Conservation (phyloP, 345 rosid species). For the Anacardium occidentale region DNA sequence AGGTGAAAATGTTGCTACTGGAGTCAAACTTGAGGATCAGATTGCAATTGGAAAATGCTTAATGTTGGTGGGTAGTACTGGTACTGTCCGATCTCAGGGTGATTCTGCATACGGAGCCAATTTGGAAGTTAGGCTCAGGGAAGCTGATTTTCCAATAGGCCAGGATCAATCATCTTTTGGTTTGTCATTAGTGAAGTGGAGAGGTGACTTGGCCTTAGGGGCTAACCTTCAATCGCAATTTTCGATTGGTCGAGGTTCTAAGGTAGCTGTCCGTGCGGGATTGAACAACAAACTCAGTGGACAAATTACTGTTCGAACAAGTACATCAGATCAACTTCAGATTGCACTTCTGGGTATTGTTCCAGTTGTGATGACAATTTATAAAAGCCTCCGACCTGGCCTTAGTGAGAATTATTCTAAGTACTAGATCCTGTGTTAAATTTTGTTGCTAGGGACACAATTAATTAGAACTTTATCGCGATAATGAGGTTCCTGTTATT, state of each 20-base stretch:
- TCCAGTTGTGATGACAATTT: constrained; percentile 67
- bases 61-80: constrained; percentile 79
- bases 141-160: constrained; percentile 82
- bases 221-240: constrained; percentile 90
- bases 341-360: constrained; percentile 70
- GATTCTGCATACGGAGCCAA: constrained; percentile 92
- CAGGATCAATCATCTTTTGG: constrained; percentile 90
- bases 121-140: constrained; percentile 77
- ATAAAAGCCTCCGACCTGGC: constrained; percentile 69
- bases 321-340: constrained; percentile 95
- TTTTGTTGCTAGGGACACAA: constrained; percentile 14
- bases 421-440: constrained; percentile 43
- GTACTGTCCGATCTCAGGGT: constrained; percentile 69
- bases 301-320: constrained; percentile 71
- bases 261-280: constrained; percentile 85
- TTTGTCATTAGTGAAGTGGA: constrained; percentile 88
- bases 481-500: not conserved
- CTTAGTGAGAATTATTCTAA: constrained; percentile 55
- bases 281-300: constrained; percentile 93
- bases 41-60: constrained; percentile 72
- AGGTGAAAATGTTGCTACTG: constrained; percentile 83
- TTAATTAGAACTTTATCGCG: no score
- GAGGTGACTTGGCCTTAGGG: constrained; percentile 87
- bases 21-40: constrained; percentile 87
- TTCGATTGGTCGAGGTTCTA: constrained; percentile 68